Conservation (phyloP, 129 eudicot species). For the Mikania micrantha region DNA sequence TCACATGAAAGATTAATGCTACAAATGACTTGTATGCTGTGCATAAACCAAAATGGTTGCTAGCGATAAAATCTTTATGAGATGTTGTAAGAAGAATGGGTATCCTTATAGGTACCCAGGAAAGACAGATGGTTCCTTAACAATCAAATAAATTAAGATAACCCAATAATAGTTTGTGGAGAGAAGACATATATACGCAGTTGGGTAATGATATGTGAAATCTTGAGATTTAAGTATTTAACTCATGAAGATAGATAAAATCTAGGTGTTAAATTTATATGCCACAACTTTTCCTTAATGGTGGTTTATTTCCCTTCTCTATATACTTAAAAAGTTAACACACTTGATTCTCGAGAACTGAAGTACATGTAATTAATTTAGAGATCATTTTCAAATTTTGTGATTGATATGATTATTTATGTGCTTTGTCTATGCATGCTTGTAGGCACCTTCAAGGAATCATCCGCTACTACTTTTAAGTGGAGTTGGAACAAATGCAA, state of each 20-base stretch:
- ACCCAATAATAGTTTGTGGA: background rate
- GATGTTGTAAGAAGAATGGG: background rate
- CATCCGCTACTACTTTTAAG: constrained; percentile 68
- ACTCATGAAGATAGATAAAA: background rate
- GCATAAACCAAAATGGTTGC: background rate
- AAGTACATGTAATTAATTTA: background rate
- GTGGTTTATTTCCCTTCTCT: background rate
- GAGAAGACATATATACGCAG: background rate
- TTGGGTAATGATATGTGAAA: background rate
- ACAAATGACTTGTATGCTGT: background rate
- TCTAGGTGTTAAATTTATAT: background rate
- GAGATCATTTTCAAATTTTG: background rate
- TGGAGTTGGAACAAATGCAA: constrained; percentile 82
- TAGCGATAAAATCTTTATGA: background rate
- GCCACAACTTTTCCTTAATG: background rate
- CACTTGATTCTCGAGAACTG: background rate
- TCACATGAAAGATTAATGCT: background rate
- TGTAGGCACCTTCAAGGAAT: constrained; percentile 57
- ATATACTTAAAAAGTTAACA: background rate
- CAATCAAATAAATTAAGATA: background rate
- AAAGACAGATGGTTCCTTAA: background rate
- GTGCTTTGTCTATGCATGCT: constrained; percentile 11
- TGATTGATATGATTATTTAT: background rate
- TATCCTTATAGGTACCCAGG: background rate
- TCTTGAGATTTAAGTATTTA: background rate